Evolutionary conservation across 2,329 filamentous ascomycete species (phyloP), one percentile per base, ranked within the genome.

Genomic region (Kalaharituber pfeilii): DNA sequence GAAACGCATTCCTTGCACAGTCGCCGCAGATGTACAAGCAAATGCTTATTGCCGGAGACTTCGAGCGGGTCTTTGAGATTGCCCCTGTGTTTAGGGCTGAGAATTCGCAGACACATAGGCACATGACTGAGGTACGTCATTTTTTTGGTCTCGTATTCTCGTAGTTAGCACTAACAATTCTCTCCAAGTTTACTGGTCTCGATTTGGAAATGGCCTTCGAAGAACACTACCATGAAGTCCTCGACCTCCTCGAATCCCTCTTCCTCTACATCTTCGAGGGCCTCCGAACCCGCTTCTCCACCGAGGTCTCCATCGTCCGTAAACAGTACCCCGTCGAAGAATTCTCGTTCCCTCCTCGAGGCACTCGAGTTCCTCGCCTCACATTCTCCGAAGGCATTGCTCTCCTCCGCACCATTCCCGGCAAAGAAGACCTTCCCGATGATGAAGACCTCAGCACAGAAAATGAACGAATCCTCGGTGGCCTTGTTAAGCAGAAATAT

Each of bases 181-280:
- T 24, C 6, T 29, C 9, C 25, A 18, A 45, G 74, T 93, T 91
- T 69, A 88, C 82, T 4, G 85, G 85, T 64, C 82, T 93, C 51
- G 86, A 93, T 84, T 66, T 91, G 66, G 86, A 91, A 68, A 91
- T 89, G 84, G 84, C 86, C 65, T 88, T 91, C 67, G 75, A 85
- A 64, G 76, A 88, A 56, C 71, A 79, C 67, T 91, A 91, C 70
- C 74, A 78, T 60, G 85, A 91, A 67, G 84, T 88, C 51, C 73
- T 81, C 60, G 68, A 78, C 59, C 75, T 84, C 63, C 74, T 91
- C 11, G 83, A 88, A 67, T 77, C 77, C 49, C 78, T 88, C 51
- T 78, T 91, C 63, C 72, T 89, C 29, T 73, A 80, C 71, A 89
- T 91, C 65, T 88, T 91, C 75, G 78, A 80, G 47, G 81, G 80